Conservation (phyloP, 139 green algal genomes). For the Spirogloea muscicola region DNA sequence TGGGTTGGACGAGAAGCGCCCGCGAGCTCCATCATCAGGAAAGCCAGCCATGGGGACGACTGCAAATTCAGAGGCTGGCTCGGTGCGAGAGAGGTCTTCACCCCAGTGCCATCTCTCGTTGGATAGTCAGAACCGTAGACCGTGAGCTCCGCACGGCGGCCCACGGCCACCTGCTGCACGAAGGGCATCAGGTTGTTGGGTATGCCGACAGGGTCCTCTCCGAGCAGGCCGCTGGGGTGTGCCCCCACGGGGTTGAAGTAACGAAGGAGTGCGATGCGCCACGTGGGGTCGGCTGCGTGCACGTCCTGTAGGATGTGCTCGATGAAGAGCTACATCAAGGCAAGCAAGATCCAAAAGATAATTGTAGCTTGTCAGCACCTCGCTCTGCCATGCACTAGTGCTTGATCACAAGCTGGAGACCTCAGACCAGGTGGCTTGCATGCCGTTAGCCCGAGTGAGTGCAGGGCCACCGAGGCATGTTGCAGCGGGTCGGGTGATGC, state of each 20-base stretch:
- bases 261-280: constrained; percentile 85
- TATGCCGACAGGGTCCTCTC: constrained; percentile 91
- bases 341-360: too few relatives aligned
- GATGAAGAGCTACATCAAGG: constrained; percentile 95
- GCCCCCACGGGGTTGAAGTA: constrained; percentile 89
- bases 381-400: too few relatives aligned
- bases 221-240: constrained; percentile 68
- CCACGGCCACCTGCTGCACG: constrained; percentile 92
- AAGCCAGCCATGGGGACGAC: too few relatives aligned
- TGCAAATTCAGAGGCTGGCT: too few relatives aligned
- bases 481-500: too few relatives aligned
- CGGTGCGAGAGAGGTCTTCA: constrained; percentile 33
- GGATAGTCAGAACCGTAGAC: constrained; percentile 95
- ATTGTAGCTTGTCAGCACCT: too few relatives aligned
- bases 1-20: too few relatives aligned
- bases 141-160: constrained; percentile 72
- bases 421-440: too few relatives aligned
- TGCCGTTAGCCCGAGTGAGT: too few relatives aligned
- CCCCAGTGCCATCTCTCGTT: constrained; percentile 65
- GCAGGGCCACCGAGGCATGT: too few relatives aligned
- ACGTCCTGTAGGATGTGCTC: constrained; percentile 74
- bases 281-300: constrained; percentile 63
- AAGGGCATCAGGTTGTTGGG: constrained; percentile 99
- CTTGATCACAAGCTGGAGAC: too few relatives aligned
- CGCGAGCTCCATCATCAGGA: too few relatives aligned